phyloP scores from a whole-genome alignment of 2,329 filamentous ascomycete genomes.

The Penicillium sp. region DNA sequence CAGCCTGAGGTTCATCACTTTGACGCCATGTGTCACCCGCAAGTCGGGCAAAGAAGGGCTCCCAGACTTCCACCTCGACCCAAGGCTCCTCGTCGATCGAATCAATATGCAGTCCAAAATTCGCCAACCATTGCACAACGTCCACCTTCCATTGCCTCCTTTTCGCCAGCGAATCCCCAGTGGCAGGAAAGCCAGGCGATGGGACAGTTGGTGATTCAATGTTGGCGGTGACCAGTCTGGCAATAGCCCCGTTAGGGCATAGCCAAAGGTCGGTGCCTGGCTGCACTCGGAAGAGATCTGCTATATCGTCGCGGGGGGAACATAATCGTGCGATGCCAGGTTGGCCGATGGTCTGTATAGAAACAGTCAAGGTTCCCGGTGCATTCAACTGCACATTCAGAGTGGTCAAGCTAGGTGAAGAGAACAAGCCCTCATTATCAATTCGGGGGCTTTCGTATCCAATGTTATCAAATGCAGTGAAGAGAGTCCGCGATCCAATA shows the following conservation, averaged over 20 bases:
- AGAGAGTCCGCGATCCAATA: slow-evolving; percentile 44
- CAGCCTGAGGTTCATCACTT: slow-evolving; percentile 29
- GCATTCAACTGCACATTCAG: slow-evolving; percentile 41
- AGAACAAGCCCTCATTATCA: slow-evolving; percentile 27
- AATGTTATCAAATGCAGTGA: slow-evolving; percentile 36
- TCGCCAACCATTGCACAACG: slow-evolving; percentile 40
- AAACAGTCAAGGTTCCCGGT: slow-evolving; percentile 39
- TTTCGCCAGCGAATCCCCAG: slow-evolving; percentile 18
- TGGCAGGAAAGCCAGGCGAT: slow-evolving; percentile 22
- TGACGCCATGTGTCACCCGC: slow-evolving; percentile 35
- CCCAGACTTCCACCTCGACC: slow-evolving; percentile 46
- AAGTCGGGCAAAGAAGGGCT: slow-evolving; percentile 41
- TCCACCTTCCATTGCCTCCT: slow-evolving; percentile 39
- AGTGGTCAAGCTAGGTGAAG: slow-evolving; percentile 36
- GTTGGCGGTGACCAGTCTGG: slow-evolving; percentile 34
- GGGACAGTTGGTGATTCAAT: slow-evolving; percentile 22
- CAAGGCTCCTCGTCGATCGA: slow-evolving; percentile 36
- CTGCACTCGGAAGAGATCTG: slow-evolving; percentile 19
- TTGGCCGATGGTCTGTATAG: slow-evolving; percentile 40
- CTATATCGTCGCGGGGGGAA: slow-evolving; percentile 19
- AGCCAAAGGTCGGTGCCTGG: slow-evolving; percentile 42
- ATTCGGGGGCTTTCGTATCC: slow-evolving; percentile 32
- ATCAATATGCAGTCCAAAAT: slow-evolving; percentile 37
- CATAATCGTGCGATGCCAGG: slow-evolving; percentile 37
- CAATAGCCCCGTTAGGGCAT: slow-evolving; percentile 42